Evolutionary conservation across 164 flowering plant genomes (phyloP).

Genomic region (Echeveria elegans): DNA sequence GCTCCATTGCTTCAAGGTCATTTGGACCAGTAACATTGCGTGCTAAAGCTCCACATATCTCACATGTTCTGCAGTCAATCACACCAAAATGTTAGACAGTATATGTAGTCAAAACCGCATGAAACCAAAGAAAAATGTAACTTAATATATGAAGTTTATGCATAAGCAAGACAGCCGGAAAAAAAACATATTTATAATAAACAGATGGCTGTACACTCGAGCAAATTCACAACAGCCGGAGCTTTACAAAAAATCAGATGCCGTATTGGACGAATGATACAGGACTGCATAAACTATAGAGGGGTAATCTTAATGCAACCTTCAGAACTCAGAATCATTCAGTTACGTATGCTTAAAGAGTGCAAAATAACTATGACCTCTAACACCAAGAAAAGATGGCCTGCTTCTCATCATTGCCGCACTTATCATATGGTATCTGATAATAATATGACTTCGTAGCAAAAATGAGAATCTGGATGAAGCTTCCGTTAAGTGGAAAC

Average conservation of each 20-base stretch:
- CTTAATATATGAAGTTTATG: background rate
- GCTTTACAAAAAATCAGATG: no score
- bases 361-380: no score
- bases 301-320: no score
- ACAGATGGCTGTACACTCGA: background rate
- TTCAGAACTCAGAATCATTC: no score
- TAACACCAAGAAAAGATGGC: no score
- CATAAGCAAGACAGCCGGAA: background rate
- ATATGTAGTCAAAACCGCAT: background rate
- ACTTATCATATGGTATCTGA: no score
- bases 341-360: no score
- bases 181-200: background rate
- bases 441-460: background rate
- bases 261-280: no score
- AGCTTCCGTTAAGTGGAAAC: background rate
- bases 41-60: conserved; percentile 4
- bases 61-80: conserved; percentile 4
- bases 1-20: background rate
- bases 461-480: background rate
- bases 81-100: background rate
- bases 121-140: background rate
- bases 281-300: no score
- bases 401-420: no score
- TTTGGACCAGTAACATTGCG: background rate
- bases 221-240: background rate